Base-by-base conservation (phyloP, 768 basidiomycete genomes). In the Termitomyces sp. region DNA sequence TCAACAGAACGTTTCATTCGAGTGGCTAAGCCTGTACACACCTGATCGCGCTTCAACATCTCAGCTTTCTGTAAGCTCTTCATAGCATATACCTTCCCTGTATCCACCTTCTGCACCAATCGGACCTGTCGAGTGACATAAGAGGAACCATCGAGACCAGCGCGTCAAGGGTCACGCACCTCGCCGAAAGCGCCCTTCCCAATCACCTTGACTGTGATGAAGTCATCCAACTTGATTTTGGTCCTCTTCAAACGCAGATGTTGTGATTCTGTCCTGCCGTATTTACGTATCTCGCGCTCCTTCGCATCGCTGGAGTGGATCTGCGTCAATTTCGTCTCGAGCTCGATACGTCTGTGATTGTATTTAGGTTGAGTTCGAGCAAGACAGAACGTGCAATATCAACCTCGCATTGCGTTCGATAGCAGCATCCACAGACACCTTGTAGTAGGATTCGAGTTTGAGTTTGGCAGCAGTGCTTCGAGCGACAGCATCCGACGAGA, bases 1-100 rank as follows among this genome's bases (percentile, higher is more conserved):
- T 27, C 35, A 23, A 41, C n/a, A n/a, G 5, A 35, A 20, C 41
- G 45, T 32, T 38, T 23, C 23, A 27, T 44, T 31, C 42, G 5
- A 29, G 42, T 41, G 20, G 18, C 33, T 11, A 18, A 22, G 23
- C 11, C 32, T 20, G 20, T 15, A 63, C 84, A 53, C 52, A 93
- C 96, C 83, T 98, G 96, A 70, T 99, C 96, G 63, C 96, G 92
- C 72, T 97, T 96, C 76, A 99, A 87, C 96, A 99, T 99, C 72
- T 99, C 96, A 38, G 89, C 88, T 76, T 99, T 99, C 72, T 92
- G 88, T 67, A 99, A 72, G 60, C 94, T 97, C 81, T 99, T 99
- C 96, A 99, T 98, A 33, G 96, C 96, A 68, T 98, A 99, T 42
- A 99, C 96, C 76, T 94, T 96, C 50, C 90, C 94, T 1, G 96